phyloP scores from a whole-genome alignment of 1,284 basidiomycete genomes.

The Cystobasidiaceae sp. region DNA sequence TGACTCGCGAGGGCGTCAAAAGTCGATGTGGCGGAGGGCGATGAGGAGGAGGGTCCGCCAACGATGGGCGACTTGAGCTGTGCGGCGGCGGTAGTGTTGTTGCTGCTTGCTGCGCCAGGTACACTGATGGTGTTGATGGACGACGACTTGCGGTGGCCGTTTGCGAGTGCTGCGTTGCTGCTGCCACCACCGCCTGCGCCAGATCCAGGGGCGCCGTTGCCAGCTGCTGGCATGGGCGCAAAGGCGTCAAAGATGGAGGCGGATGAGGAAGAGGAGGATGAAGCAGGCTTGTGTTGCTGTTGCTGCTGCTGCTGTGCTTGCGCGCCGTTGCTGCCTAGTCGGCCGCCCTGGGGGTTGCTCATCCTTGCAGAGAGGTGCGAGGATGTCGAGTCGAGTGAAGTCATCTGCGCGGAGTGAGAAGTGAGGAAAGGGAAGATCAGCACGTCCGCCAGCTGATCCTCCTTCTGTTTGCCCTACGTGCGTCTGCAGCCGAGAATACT shows the following conservation, averaged over 20 bases:
- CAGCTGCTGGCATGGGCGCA: conserved; percentile 11
- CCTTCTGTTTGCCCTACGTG: too few species aligned
- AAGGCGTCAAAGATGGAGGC: conserved; percentile 28
- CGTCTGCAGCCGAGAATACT: too few species aligned
- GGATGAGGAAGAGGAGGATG: conserved; percentile 6
- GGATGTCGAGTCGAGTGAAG: conserved; percentile 17
- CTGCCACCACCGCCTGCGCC: background rate
- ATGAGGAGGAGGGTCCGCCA: conserved; percentile 6
- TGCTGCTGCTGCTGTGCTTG: background rate
- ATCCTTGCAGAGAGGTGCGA: conserved; percentile 14
- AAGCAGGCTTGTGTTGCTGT: background rate
- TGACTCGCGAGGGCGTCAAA: conserved; percentile 4
- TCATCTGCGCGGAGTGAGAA: background rate
- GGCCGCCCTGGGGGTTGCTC: conserved; percentile 4
- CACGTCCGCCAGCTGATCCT: too few species aligned
- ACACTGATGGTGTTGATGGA: too few species aligned
- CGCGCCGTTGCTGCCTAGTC: background rate
- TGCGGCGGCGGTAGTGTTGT: too few species aligned
- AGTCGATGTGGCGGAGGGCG: conserved; percentile 9
- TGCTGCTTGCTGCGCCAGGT: background rate
- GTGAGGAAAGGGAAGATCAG: too few species aligned
- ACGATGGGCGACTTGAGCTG: conserved; percentile 9
- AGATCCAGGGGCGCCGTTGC: background rate
- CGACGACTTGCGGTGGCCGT: background rate
- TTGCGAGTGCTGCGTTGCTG: background rate